Conservation (phyloP, 306 rosid species). For the Vigna radiata region DNA sequence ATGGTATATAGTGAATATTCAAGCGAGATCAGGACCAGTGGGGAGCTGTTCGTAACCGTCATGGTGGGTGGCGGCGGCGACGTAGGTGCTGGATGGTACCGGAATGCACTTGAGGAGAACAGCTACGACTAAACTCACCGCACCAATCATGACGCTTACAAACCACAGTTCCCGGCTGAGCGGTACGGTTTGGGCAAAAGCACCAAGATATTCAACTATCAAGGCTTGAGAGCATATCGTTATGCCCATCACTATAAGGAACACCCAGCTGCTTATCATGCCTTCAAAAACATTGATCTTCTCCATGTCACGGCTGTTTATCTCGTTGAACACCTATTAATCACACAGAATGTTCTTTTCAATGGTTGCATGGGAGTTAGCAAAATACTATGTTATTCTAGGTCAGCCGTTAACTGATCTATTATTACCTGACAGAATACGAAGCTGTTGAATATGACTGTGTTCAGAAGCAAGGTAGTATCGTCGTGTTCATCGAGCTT, state of each 20-base stretch:
- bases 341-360: background rate
- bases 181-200: constrained; percentile 80
- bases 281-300: constrained; percentile 75
- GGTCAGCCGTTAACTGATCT: too few relatives aligned
- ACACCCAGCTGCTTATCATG: constrained; percentile 62
- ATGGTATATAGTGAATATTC: constrained; percentile 6
- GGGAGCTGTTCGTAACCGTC: constrained; percentile 76
- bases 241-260: constrained; percentile 58
- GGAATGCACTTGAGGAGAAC: constrained; percentile 76
- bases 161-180: constrained; percentile 64
- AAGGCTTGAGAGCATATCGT: constrained; percentile 71
- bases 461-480: constrained; percentile 56
- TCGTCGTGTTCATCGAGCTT: constrained; percentile 61
- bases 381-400: background rate
- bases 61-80: constrained; percentile 24
- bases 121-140: constrained; percentile 63
- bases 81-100: constrained; percentile 32
- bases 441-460: constrained; percentile 83
- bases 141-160: constrained; percentile 68
- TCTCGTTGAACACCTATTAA: constrained; percentile 78
- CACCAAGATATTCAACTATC: constrained; percentile 69
- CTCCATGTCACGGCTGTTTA: constrained; percentile 96
- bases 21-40: constrained; percentile 76
- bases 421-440: constrained; percentile 82
- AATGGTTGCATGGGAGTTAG: background rate